Evolutionary conservation across 2,329 filamentous ascomycete species (phyloP), one percentile per base, ranked within the genome.

Genomic region (Trichoderma harzianum): DNA sequence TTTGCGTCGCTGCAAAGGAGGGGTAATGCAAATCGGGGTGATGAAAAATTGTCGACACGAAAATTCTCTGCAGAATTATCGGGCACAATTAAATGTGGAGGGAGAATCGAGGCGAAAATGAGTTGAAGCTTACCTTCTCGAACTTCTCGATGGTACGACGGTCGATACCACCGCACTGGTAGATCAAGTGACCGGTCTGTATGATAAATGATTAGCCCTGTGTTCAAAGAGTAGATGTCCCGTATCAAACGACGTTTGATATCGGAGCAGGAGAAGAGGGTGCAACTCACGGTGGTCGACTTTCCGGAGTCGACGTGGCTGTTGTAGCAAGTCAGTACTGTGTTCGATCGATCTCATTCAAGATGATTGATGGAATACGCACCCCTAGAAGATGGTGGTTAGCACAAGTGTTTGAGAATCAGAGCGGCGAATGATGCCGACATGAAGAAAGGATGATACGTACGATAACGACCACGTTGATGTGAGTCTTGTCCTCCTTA

Each of bases 131-230:
- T 62, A 97, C 94, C 94, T 99, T 99, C 95, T 99, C 96, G 92
- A 99, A 99, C 93, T 99, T 99, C 93, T 99, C 96, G 85, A 99
- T 99, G 87, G 95, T 98, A 94, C 96, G 95, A 91, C 95, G 94
- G 93, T 99, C 96, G 84, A 98, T 99, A 94, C 96, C 96, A 92
- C 96, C 96, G 90, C 96, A 98, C 93, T 99, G 95, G 94, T 98
- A 98, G 93, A 99, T 98, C 91, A 99, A 92, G 90, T 95, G 91
- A 86, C 91, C 90, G 81, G 86, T 92, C 84, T 85, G 79, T 51
- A 51, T 81, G 26, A 75, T 79, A 73, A 79, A 24, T 26, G 3
- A 74, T 81, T 72, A 77, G 77, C 73, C 75, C 0, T 28, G 70
- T 51, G 32, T 43, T 6, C 47, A 18, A 7, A 28, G 2, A 18